Evolutionary conservation across 768 basidiomycete genomes (phyloP), one percentile per base, ranked within the genome.

Genomic region (Mycena alexandri): DNA sequence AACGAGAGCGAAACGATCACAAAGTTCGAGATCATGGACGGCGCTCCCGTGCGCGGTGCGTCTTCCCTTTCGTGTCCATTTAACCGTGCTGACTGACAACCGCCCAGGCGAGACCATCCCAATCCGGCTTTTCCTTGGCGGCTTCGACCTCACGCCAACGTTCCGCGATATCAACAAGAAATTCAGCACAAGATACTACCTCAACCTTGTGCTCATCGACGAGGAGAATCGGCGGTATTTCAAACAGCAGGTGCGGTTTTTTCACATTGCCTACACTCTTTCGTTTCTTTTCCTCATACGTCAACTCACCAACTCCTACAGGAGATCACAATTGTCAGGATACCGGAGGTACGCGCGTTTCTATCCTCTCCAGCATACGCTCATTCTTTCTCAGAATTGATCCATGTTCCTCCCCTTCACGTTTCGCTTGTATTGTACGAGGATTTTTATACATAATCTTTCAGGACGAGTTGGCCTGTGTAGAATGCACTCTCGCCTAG

Each of bases 101-200:
- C n/a, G 22, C 69, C 1, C 72, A 96, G 96, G 97, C 57, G 98
- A 99, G 81, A 98, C 96, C 12, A 98, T 99, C 72, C 98, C 98
- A 1, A 99, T 99, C 69, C 92, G 97, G 53, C 84, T 99, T 29
- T 99, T 98, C 88, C 88, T 99, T 2, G 97, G 97, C 46, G 98
- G 98, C 5, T 99, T 99, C 78, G 98, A 99, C 79, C 84, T 99
- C 63, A 99, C 98, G 1, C 98, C 98, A 3, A 99, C 98, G 19
- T 99, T 98, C 89, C 89, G 98, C 24, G 97, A 99, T 71, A 95
- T 99, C 69, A 99, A 99, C 87, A 99, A 99, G 87, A 98, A 96
- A 81, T 99, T 99, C 80, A 95, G 93, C 77, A 93, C 93, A 44
- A 86, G 98, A 65, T 99, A 99, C 79, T 99, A 99, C 79, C 88